phyloP scores from a whole-genome alignment of 495 filamentous ascomycete species.

The Astrocystis sublimbata region DNA sequence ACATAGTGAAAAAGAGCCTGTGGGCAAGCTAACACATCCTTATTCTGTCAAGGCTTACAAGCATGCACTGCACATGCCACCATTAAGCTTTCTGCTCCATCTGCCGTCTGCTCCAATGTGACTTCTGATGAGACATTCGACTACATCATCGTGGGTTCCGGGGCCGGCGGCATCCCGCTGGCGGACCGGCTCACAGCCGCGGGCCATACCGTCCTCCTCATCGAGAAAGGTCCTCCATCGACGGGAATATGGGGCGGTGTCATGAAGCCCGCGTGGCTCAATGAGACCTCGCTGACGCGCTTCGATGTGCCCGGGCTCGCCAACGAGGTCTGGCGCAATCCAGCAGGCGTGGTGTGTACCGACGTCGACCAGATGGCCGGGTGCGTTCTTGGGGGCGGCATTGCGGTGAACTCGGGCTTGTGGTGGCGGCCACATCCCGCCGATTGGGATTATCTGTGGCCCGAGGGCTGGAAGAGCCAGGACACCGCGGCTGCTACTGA shows the following conservation, averaged over 20 bases:
- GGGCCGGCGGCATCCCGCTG: slow-evolving; percentile 58
- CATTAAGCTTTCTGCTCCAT: slow-evolving; percentile 26
- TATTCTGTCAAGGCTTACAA: slow-evolving; percentile 14
- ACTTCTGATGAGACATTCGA: slow-evolving; percentile 49
- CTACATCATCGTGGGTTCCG: slow-evolving; percentile 61
- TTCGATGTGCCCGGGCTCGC: slow-evolving; percentile 72
- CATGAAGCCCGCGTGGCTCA: slow-evolving; percentile 56
- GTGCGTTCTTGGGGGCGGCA: slow-evolving; percentile 67
- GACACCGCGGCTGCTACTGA: slow-evolving; percentile 58
- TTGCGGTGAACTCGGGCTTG: slow-evolving; percentile 60
- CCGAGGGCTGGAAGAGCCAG: slow-evolving; percentile 61
- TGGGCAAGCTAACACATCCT: slow-evolving; percentile 22
- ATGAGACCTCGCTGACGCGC: slow-evolving; percentile 59
- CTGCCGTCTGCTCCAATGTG: slow-evolving; percentile 27
- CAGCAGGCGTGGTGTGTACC: slow-evolving; percentile 55
- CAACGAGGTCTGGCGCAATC: slow-evolving; percentile 58
- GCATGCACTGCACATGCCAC: slow-evolving; percentile 24
- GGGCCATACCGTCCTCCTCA: slow-evolving; percentile 56
- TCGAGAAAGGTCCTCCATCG: slow-evolving; percentile 58
- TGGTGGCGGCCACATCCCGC: slow-evolving; percentile 40
- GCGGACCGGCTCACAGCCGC: slow-evolving; percentile 57
- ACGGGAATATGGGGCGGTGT: slow-evolving; percentile 52
- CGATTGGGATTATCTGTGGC: slow-evolving; percentile 68
- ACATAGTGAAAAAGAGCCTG: neutral
- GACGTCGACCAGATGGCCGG: slow-evolving; percentile 65